Percentiles rank a stretch among this genome's conserved stretches.
Evolutionary conservation across 1,284 basidiomycete species (phyloP).

Genomic region (Mycosarcoma maydis): DNA sequence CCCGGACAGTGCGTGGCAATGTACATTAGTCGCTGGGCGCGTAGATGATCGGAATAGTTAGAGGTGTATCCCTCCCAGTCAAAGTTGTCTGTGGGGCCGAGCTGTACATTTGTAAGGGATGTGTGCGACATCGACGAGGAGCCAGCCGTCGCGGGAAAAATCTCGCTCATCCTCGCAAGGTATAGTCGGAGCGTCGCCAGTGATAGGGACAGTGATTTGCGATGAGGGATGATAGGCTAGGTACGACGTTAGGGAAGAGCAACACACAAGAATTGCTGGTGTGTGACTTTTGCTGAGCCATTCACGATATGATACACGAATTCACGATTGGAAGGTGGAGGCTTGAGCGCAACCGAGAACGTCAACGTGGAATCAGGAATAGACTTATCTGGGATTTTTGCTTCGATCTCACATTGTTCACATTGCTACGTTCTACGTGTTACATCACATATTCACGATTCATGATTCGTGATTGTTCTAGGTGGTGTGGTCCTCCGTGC

Average conservation of each 20-base stretch:
- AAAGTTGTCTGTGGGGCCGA: slow-evolving; percentile 41
- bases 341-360: slow-evolving; percentile 17
- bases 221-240: too few species aligned
- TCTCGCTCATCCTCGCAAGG: too few species aligned
- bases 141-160: neutral
- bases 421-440: too few species aligned
- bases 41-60: slow-evolving; percentile 31
- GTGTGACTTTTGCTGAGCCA: slow-evolving; percentile 1
- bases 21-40: slow-evolving; percentile 41
- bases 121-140: neutral
- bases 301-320: too few species aligned
- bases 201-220: too few species aligned
- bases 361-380: too few species aligned
- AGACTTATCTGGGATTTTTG: too few species aligned
- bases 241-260: neutral
- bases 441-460: too few species aligned
- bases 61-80: slow-evolving; percentile 61
- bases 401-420: slow-evolving; percentile 12
- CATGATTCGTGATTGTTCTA: too few species aligned
- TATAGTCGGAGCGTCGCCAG: neutral
- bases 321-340: slow-evolving; percentile 26
- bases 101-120: slow-evolving; percentile 12
- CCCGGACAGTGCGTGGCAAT: slow-evolving; percentile 40
- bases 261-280: neutral
- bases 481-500: too few species aligned